phyloP scores from a whole-genome alignment of 306 rosid genomes.

The Trifolium subterraneum region DNA sequence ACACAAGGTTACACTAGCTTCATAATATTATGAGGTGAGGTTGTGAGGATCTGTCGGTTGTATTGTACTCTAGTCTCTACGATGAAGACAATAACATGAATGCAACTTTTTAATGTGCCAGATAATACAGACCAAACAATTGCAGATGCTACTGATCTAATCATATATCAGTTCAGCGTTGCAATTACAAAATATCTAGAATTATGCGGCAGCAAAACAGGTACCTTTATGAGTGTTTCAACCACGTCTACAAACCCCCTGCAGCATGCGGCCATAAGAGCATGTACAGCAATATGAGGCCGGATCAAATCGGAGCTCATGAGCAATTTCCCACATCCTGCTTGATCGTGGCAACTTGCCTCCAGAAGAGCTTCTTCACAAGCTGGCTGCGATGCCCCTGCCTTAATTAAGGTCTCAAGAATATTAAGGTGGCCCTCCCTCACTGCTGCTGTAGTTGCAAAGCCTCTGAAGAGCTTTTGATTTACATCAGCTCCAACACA shows the following conservation, averaged over 20 bases:
- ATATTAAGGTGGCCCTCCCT: conserved; percentile 82
- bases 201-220: conserved; percentile 22
- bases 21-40: neutral
- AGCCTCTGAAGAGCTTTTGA: conserved; percentile 92
- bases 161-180: conserved; percentile 1
- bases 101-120: conserved; percentile 5
- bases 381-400: conserved; percentile 94
- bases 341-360: conserved; percentile 87
- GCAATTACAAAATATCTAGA: conserved; percentile 7
- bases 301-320: conserved; percentile 89
- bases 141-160: neutral
- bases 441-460: conserved; percentile 89
- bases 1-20: conserved; percentile 1
- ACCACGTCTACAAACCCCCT: conserved; percentile 82
- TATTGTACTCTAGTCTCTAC: neutral
- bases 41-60: conserved; percentile 6
- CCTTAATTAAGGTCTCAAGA: conserved; percentile 80
- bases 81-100: conserved; percentile 1
- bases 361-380: conserved; percentile 95
- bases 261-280: conserved; percentile 82
- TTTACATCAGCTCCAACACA: conserved; percentile 85
- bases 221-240: conserved; percentile 74
- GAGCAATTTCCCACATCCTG: conserved; percentile 67
- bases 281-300: conserved; percentile 78
- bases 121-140: conserved; percentile 1